Evolutionary conservation across 768 basidiomycete species (phyloP), one percentile per base, ranked within the genome.

Genomic region (Thelephora aurantiotincta): DNA sequence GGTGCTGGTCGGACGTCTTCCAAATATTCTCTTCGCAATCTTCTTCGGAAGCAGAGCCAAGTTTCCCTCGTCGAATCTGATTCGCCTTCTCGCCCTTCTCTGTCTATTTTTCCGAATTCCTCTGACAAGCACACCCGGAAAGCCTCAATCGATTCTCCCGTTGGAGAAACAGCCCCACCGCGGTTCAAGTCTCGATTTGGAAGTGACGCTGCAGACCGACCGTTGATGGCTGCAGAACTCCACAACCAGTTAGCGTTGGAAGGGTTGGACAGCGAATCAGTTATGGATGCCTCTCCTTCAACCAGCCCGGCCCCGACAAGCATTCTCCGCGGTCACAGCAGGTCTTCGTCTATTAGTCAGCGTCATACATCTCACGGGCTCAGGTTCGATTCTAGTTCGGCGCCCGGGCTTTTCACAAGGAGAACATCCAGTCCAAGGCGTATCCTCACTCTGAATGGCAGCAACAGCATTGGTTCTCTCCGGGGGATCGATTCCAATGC

Each of bases 11-110:
- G 69, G 54, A 61, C 83, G 3, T 72, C 73, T 22, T 77, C 78
- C 61, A 88, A 88, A 60, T 73, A 84, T 48, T 86, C 84, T 19
- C 65, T 88, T 46, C 67, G 86, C 52, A 78, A 75, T 54, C 68
- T 87, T 13, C 86, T 87, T 67, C 81, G 75, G 69, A 82, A 80
- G 63, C 51, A 67, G 0, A 68, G 64, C 11, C 70, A 60, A 11
- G 68, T 65, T 16, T n/a, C 38, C 38, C 22, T 41, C 14, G 18
- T 41, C 38, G 38, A 44, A 44, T 34, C 53, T 50, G 53, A 56
- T 35, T 47, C 52, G 35, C 20, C 56, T 46, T 3, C 46, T 42
- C 11, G 52, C 34, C 38, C 16, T 14, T 41, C 38, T 9, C 18
- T 41, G 14, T 41, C 38, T 11, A 18, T 22, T 4, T 41, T 14